A percentile compares a stretch with the other conserved stretches of the same genome.
Evolutionary conservation across 2,329 filamentous ascomycete genomes (phyloP).

Genomic region (Monosporascus sp.): DNA sequence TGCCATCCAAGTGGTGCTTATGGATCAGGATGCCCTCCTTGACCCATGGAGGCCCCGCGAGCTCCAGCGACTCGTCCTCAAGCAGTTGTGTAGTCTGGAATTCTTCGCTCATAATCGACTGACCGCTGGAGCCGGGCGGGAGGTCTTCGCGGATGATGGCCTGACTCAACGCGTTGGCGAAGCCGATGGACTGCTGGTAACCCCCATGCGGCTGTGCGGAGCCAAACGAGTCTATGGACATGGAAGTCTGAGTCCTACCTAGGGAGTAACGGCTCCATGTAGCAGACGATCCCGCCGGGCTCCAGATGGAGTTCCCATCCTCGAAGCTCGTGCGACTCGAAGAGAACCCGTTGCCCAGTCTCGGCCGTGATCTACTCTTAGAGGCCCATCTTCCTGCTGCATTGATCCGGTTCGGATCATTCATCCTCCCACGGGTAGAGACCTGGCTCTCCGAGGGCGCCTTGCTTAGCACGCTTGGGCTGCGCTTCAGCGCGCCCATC

Average conservation of each 20-base stretch:
- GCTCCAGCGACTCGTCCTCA: slow-evolving; percentile 87
- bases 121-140: slow-evolving; percentile 44
- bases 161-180: slow-evolving; percentile 92
- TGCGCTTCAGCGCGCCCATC: slow-evolving; percentile 73
- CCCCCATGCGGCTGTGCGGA: slow-evolving; percentile 71
- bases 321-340: slow-evolving; percentile 94
- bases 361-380: slow-evolving; percentile 77
- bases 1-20: slow-evolving; percentile 88
- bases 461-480: slow-evolving; percentile 88
- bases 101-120: slow-evolving; percentile 55
- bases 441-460: slow-evolving; percentile 76
- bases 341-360: slow-evolving; percentile 74
- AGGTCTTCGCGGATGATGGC: slow-evolving; percentile 90
- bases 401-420: slow-evolving; percentile 48
- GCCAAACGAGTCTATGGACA: slow-evolving; percentile 87
- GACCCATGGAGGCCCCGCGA: slow-evolving; percentile 93
- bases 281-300: slow-evolving; percentile 76
- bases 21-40: slow-evolving; percentile 96
- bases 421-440: slow-evolving; percentile 64
- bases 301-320: slow-evolving; percentile 86
- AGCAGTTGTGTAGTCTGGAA: slow-evolving; percentile 61
- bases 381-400: slow-evolving; percentile 73
- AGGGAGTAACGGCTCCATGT: slow-evolving; percentile 94
- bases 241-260: slow-evolving; percentile 83
- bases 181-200: slow-evolving; percentile 94